Percentiles rank a stretch among this genome's conserved stretches.
phyloP scores from a whole-genome alignment of 1,284 basidiomycete species.

The Trametes versicolor region DNA sequence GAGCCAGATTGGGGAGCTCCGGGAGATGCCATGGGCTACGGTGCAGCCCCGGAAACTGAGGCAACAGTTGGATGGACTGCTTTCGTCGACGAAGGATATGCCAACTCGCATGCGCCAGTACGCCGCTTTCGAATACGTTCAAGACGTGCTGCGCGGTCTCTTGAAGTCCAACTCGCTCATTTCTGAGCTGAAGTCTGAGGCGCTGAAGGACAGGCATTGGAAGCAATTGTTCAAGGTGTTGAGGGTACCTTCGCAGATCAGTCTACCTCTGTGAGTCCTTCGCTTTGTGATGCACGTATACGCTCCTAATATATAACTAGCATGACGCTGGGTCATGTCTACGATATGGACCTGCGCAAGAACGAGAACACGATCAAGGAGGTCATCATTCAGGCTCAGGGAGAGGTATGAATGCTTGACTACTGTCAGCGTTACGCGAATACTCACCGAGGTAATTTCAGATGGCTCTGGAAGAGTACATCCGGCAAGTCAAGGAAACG shows the following conservation, averaged over 20 bases:
- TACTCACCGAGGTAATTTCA: slow-evolving; percentile 40
- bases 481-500: slow-evolving; percentile 95
- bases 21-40: slow-evolving; percentile 91
- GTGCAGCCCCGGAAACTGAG: slow-evolving; percentile 95
- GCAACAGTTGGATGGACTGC: slow-evolving; percentile 90
- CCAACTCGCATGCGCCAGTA: slow-evolving; percentile 99
- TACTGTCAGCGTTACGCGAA: not conserved
- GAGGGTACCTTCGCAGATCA: slow-evolving; percentile 71
- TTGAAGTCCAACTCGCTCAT: slow-evolving; percentile 93
- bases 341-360: slow-evolving; percentile 95
- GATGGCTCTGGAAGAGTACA: slow-evolving; percentile 95
- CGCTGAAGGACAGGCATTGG: slow-evolving; percentile 98
- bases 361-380: slow-evolving; percentile 94
- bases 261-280: slow-evolving; percentile 68
- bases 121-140: slow-evolving; percentile 98
- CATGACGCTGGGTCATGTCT: slow-evolving; percentile 97
- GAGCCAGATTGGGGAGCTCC: slow-evolving; percentile 91
- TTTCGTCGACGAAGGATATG: slow-evolving; percentile 97
- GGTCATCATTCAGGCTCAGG: slow-evolving; percentile 97
- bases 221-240: slow-evolving; percentile 97
- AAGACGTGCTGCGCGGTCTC: slow-evolving; percentile 87
- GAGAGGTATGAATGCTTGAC: slow-evolving; percentile 70
- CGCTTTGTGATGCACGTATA: not conserved
- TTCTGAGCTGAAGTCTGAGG: slow-evolving; percentile 96
- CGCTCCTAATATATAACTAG: slow-evolving; percentile 48